A percentile compares a stretch with the other conserved stretches of the same genome.
Conservation (phyloP, 805 yeast species). For the Barnettozyma botsteinii region DNA sequence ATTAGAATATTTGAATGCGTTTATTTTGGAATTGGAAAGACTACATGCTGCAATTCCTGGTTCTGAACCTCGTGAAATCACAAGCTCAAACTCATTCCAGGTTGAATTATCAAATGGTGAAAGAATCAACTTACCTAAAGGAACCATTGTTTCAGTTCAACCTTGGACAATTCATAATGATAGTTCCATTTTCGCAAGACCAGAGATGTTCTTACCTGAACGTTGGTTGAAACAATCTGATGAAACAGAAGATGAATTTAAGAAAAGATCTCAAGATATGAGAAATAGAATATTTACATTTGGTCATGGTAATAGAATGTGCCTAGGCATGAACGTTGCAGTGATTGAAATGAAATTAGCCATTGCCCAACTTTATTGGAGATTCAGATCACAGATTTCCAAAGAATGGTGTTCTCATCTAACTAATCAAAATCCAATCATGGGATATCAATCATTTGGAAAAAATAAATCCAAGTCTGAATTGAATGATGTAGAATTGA, state of each 20-base stretch:
- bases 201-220: slow-evolving; percentile 50
- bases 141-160: slow-evolving; percentile 55
- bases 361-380: slow-evolving; percentile 48
- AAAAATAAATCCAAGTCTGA: slow-evolving; percentile 5
- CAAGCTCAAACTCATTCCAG: slow-evolving; percentile 24
- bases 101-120: slow-evolving; percentile 18
- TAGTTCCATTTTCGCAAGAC: slow-evolving; percentile 37
- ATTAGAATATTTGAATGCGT: slow-evolving; percentile 54
- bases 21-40: slow-evolving; percentile 55
- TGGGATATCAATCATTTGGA: slow-evolving; percentile 20
- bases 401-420: slow-evolving; percentile 39
- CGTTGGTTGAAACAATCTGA: slow-evolving; percentile 47
- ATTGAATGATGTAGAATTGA: slow-evolving; percentile 38
- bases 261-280: slow-evolving; percentile 38
- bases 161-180: slow-evolving; percentile 62
- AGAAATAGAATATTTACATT: slow-evolving; percentile 56
- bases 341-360: slow-evolving; percentile 58
- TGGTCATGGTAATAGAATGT: slow-evolving; percentile 71
- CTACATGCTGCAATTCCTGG: slow-evolving; percentile 72
- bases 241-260: slow-evolving; percentile 32
- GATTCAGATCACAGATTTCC: slow-evolving; percentile 36
- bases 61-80: slow-evolving; percentile 56
- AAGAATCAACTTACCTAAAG: slow-evolving; percentile 38
- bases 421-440: slow-evolving; percentile 19
- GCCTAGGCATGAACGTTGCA: slow-evolving; percentile 67